Base-by-base conservation (phyloP, 208 protist species). In the Acanthamoeba castellanii region DNA sequence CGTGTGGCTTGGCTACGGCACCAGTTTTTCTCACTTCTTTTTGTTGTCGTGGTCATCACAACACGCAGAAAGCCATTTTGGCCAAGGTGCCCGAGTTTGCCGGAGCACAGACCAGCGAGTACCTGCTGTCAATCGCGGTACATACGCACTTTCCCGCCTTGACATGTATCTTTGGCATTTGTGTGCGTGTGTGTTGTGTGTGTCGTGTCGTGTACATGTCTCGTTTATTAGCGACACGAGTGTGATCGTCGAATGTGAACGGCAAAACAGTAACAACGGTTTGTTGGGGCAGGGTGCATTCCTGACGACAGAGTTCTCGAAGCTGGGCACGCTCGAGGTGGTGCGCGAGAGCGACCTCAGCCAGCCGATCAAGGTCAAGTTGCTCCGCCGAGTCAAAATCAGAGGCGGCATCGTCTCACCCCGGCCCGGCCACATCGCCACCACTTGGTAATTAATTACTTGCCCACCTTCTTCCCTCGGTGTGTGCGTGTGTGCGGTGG, bases 251-350 rank as follows among this genome's bases (percentile, higher is more conserved):
- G 47, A 52, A 57, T 57, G 52, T 20, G 11, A 16, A 57, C 16
- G 52, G 52, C 52, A 16, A 57, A 8, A 27, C 66, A 27, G 8
- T 8, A 74, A 8, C n/a, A n/a, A n/a, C n/a, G n/a, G n/a, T n/a
- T n/a, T n/a, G n/a, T n/a, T n/a, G n/a, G 4, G 47, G 47, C 76
- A 84, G 76, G 76, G 76, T 22, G 42, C 45, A 7, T 55, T 84
- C 76, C 42, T 84, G 25, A 84, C 76, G 20, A 84, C 76, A 2
- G 76, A 84, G 42, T 84, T 84, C n/a, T 84, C 76, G 9, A 84
- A 84, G 76, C 47, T 84, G 11, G 14, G 42, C 47, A 32, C 76
- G 9, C 76, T 84, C 8, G 76, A 84, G 34, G 76, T 30, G 2
- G 32, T 84, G 37, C 34, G 45, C 42, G 76, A 84, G 25, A 57